Conservation (phyloP, 805 yeast species). For the Monosporozyma siamensis region DNA sequence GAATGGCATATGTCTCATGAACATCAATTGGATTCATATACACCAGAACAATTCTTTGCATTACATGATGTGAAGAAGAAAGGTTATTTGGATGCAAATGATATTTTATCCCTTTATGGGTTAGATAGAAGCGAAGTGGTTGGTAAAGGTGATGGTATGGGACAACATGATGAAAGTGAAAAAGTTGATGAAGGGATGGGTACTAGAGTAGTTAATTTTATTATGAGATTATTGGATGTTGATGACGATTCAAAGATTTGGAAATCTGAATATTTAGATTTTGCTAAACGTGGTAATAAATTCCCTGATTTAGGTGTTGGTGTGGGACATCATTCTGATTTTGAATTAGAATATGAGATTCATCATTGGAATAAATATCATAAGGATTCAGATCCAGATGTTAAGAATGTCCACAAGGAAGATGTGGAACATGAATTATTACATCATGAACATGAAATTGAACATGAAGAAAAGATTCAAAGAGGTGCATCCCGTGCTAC, state of each 20-base stretch:
- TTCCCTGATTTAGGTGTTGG: conserved; percentile 92
- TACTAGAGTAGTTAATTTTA: conserved; percentile 43
- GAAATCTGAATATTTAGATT: conserved; percentile 61
- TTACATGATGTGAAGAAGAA: conserved; percentile 63
- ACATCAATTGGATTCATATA: conserved; percentile 68
- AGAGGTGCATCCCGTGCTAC: conserved; percentile 30
- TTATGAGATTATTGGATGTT: conserved; percentile 54
- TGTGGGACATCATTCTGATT: conserved; percentile 89
- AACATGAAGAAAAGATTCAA: conserved; percentile 37
- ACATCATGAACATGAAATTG: conserved; percentile 81
- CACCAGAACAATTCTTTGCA: conserved; percentile 65
- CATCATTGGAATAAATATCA: conserved; percentile 89
- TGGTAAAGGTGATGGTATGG: conserved; percentile 88
- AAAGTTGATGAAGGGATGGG: conserved; percentile 46
- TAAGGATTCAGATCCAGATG: conserved; percentile 72
- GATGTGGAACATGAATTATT: conserved; percentile 80
- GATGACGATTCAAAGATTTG: conserved; percentile 57
- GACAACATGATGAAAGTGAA: conserved; percentile 60
- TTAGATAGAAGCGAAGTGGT: conserved; percentile 58
- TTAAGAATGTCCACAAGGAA: conserved; percentile 70
- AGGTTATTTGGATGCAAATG: conserved; percentile 47
- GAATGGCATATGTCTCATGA: conserved; percentile 88
- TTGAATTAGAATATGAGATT: conserved; percentile 85
- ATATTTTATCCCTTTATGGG: conserved; percentile 77
- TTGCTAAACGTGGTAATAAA: conserved; percentile 50